Evolutionary conservation across 1,284 basidiomycete species (phyloP).

Genomic region (Irpex sp.): DNA sequence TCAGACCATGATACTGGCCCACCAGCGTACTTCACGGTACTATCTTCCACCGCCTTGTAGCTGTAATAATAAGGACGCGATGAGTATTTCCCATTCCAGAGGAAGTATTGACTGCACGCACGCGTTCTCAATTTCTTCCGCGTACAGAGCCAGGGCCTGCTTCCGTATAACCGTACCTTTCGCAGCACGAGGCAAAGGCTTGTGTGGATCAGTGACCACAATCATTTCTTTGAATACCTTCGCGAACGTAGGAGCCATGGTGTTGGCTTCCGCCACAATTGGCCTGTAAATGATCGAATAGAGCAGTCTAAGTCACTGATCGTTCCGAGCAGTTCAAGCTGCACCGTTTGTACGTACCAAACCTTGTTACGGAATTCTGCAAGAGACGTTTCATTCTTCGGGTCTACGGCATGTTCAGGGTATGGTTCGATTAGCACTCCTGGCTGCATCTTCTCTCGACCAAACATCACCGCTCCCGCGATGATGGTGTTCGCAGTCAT

Average conservation of each 20-base stretch:
- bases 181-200: slow-evolving; percentile 25
- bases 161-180: slow-evolving; percentile 27
- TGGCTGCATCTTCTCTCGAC: slow-evolving; percentile 17
- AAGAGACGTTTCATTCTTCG: slow-evolving; percentile 6
- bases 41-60: slow-evolving; percentile 24
- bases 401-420: slow-evolving; percentile 7
- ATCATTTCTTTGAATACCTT: slow-evolving; percentile 34
- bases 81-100: background rate
- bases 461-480: slow-evolving; percentile 20
- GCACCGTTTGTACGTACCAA: slow-evolving; percentile 10
- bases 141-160: slow-evolving; percentile 23
- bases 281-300: background rate
- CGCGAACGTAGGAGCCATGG: slow-evolving; percentile 33
- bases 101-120: slow-evolving; percentile 17
- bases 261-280: slow-evolving; percentile 30
- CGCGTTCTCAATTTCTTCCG: slow-evolving; percentile 24
- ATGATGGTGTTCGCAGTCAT: slow-evolving; percentile 28
- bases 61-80: slow-evolving; percentile 1
- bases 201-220: slow-evolving; percentile 19
- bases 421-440: slow-evolving; percentile 21
- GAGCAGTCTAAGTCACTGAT: background rate
- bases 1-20: slow-evolving; percentile 23
- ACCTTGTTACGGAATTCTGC: slow-evolving; percentile 8
- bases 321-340: background rate
- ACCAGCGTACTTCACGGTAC: slow-evolving; percentile 14